Evolutionary conservation across 2,329 filamentous ascomycete species (phyloP), one percentile per base, ranked within the genome.

Genomic region (Fusarium sp.): DNA sequence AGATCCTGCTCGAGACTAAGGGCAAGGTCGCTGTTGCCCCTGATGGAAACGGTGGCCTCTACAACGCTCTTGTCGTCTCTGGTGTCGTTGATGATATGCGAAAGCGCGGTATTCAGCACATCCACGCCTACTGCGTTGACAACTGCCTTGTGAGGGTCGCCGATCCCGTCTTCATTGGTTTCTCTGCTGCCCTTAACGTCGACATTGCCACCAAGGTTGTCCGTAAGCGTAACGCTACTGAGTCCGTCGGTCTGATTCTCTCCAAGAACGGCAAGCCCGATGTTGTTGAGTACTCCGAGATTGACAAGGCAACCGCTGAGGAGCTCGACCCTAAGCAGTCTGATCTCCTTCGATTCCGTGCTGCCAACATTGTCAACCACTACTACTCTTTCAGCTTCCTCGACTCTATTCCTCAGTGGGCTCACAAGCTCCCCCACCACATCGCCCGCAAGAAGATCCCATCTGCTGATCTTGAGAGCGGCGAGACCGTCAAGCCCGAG

Each of bases 91-190:
- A 91, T 50, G 95, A 98, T 84, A 96, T 99, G 93, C 89, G 90
- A 78, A 91, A 91, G 84, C 93, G 96, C 65, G 95, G 95, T 56
- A 93, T 98, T 81, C 85, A 98, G 87, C 96, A 99, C 86, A 93
- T 99, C 72, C 96, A 99, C 84, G 93, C 95, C 54, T 98, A 98
- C 89, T 98, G 96, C 81, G 96, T 99, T 51, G 96, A 99, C 86
- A 99, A 99, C 88, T 98, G 96, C 86, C 90, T 99, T n/a, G 96
- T 98, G 82, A 96, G 94, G 85, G 96, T 99, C n/a, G 96, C 96
- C 35, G 96, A 99, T 80, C 96, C 96, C 20, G 90, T 94, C 77
- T 98, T 99, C 86, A 92, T 98, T 78, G 96, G 96, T 77, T 98
- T 98, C 85, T 90, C 95, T 9, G 95, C 96, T 47, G 90, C 92